Percentiles rank a stretch among this genome's conserved stretches.
Evolutionary conservation across 805 yeast genomes (phyloP).

Genomic region (Kazachstania psychrophila): DNA sequence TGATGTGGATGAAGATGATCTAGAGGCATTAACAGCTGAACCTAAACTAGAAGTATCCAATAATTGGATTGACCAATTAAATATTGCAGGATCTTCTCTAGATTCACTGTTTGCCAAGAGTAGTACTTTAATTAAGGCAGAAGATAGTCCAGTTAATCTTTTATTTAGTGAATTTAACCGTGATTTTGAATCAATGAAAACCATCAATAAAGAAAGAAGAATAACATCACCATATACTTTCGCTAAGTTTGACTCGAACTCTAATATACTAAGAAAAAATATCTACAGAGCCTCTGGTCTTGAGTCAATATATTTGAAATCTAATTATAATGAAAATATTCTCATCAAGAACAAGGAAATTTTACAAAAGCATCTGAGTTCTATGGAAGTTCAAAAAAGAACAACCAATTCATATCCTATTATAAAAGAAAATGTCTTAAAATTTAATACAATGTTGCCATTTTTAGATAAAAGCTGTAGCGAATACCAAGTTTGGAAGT

Average conservation of each 20-base stretch:
- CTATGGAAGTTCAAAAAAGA: constrained; percentile 22
- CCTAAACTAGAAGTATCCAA: constrained; percentile 42
- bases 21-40: constrained; percentile 35
- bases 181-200: constrained; percentile 21
- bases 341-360: not conserved
- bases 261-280: constrained; percentile 13
- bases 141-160: constrained; percentile 8
- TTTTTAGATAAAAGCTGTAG: constrained; percentile 9
- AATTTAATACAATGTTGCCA: constrained; percentile 19
- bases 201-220: constrained; percentile 25
- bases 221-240: constrained; percentile 15
- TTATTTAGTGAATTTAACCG: constrained; percentile 37
- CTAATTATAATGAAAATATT: not conserved
- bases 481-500: constrained; percentile 38
- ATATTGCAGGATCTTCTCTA: constrained; percentile 34
- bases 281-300: constrained; percentile 6
- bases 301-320: not conserved
- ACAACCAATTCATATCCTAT: constrained; percentile 31
- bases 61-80: constrained; percentile 59
- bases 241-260: constrained; percentile 16
- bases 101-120: constrained; percentile 28
- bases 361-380: constrained; percentile 16
- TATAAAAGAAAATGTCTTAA: constrained; percentile 30
- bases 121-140: constrained; percentile 1
- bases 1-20: constrained; percentile 39